These are phyloP conservation scores for Capronia epimyces DNA, from an alignment of 2,329 filamentous ascomycete species.

Conservation along the genomic window DNA sequence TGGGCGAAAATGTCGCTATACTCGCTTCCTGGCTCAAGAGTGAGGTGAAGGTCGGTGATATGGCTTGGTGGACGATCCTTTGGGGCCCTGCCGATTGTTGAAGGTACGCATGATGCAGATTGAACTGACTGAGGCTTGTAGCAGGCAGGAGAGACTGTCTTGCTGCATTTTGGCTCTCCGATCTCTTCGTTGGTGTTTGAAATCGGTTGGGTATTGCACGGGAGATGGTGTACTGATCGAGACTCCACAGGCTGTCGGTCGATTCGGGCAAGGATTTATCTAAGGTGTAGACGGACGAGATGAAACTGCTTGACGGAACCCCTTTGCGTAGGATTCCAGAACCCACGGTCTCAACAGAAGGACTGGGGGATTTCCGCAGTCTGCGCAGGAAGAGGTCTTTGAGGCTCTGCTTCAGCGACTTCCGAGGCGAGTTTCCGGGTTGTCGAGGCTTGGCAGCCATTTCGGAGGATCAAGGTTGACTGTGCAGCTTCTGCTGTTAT, in stretches of 20 bases:
- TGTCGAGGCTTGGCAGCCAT: constrained; percentile 20
- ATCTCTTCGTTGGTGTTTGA: constrained; percentile 7
- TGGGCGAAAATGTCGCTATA: constrained; percentile 17
- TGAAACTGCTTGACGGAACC: constrained; percentile 13
- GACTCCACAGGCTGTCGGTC: constrained; percentile 16
- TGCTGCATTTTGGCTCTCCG: background rate
- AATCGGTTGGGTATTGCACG: constrained; percentile 14
- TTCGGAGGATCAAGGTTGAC: background rate
- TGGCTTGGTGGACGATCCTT: constrained; percentile 9
- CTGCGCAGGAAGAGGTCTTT: constrained; percentile 26
- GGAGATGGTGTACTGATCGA: constrained; percentile 18
- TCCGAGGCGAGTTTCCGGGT: constrained; percentile 11
- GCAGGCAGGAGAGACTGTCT: constrained; percentile 21
- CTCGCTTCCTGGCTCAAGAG: constrained; percentile 19
- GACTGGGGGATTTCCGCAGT: constrained; percentile 10
- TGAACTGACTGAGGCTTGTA: constrained; percentile 23
- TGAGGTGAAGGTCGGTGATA: constrained; percentile 10
- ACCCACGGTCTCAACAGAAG: constrained; percentile 17
- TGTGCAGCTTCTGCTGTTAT: background rate
- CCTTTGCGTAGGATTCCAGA: constrained; percentile 24
- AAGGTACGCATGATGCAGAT: constrained; percentile 24
- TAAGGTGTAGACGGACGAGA: constrained; percentile 13
- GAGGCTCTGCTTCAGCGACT: constrained; percentile 25
- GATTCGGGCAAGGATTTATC: constrained; percentile 15
- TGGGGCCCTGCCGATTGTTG: constrained; percentile 14